Evolutionary conservation across 2,329 filamentous ascomycete genomes (phyloP).

Genomic region (Botryosphaeria dothidea): DNA sequence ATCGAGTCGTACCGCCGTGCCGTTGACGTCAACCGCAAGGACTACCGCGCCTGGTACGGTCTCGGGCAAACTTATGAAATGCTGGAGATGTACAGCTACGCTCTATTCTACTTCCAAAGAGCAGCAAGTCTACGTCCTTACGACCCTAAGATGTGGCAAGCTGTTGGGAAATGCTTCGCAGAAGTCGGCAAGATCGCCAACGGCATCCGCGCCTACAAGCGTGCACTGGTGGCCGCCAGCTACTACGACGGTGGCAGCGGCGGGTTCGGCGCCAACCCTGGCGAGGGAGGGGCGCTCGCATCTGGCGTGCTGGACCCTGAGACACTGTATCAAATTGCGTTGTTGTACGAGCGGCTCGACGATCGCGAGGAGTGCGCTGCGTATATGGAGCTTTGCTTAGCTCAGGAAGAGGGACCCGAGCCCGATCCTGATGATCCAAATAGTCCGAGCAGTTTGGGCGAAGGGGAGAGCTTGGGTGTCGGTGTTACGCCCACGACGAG

Average conservation of each 20-base stretch:
- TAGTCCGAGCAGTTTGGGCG: constrained; percentile 32
- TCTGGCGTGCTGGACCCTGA: constrained; percentile 78
- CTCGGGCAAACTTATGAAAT: constrained; percentile 97
- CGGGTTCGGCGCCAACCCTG: constrained; percentile 48
- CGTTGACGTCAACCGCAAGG: constrained; percentile 92
- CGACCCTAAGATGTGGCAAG: constrained; percentile 99
- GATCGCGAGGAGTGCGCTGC: constrained; percentile 79
- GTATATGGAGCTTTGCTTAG: constrained; percentile 95
- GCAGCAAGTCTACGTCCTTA: constrained; percentile 90
- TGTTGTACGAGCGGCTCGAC: constrained; percentile 79
- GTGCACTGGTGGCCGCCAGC: constrained; percentile 83
- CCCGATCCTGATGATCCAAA: constrained; percentile 26
- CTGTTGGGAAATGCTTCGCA: constrained; percentile 86
- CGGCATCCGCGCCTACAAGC: constrained; percentile 92
- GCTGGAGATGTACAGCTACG: constrained; percentile 96
- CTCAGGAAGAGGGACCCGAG: constrained; percentile 77
- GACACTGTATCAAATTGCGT: constrained; percentile 84
- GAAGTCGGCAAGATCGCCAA: constrained; percentile 86
- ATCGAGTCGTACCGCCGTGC: constrained; percentile 96
- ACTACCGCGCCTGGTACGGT: constrained; percentile 98
- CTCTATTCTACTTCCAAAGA: constrained; percentile 95
- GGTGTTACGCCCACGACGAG: constrained; percentile 91
- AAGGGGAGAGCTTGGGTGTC: constrained; percentile 59
- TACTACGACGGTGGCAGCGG: constrained; percentile 73
- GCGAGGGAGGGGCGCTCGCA: constrained; percentile 43